Percentiles rank a stretch among this genome's conserved stretches.
phyloP scores from a whole-genome alignment of 805 yeast species.

The Cyberlindnera japonica region DNA sequence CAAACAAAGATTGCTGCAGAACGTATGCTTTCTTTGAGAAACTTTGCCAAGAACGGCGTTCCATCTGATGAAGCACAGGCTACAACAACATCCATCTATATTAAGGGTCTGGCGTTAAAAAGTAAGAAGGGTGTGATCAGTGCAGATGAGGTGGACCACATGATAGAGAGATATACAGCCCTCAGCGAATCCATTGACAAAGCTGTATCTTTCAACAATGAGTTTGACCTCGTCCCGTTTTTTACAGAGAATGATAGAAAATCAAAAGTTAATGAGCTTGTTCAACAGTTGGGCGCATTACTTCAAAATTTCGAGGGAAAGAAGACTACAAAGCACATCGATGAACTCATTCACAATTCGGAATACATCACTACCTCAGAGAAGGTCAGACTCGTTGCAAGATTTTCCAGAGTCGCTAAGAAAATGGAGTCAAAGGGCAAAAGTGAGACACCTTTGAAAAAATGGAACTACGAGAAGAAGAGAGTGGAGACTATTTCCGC shows the following conservation, averaged over 20 bases:
- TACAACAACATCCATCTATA: slow-evolving; percentile 51
- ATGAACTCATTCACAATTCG: slow-evolving; percentile 38
- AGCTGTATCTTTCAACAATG: slow-evolving; percentile 45
- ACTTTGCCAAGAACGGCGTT: slow-evolving; percentile 58
- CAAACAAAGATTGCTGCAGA: slow-evolving; percentile 38
- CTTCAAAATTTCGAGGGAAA: slow-evolving; percentile 21
- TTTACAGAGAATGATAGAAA: slow-evolving; percentile 33
- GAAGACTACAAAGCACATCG: slow-evolving; percentile 37
- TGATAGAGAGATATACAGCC: slow-evolving; percentile 31
- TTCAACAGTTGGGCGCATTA: slow-evolving; percentile 12
- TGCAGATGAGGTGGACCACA: slow-evolving; percentile 29
- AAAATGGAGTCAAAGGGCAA: slow-evolving; percentile 44
- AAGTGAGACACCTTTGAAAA: slow-evolving; percentile 45
- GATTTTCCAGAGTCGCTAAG: slow-evolving; percentile 50
- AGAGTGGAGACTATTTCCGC: slow-evolving; percentile 48
- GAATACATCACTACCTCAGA: slow-evolving; percentile 30
- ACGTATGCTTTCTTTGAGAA: slow-evolving; percentile 53
- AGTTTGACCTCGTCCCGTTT: slow-evolving; percentile 37
- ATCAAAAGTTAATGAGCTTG: slow-evolving; percentile 26
- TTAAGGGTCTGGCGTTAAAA: slow-evolving; percentile 37
- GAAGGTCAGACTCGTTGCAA: slow-evolving; percentile 32
- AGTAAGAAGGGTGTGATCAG: slow-evolving; percentile 20
- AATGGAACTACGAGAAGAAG: slow-evolving; percentile 58
- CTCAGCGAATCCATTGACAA: slow-evolving; percentile 40
- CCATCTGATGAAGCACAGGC: slow-evolving; percentile 50